Evolutionary conservation across 306 rosid species (phyloP).

Genomic region (Pachyrhizus erosus): DNA sequence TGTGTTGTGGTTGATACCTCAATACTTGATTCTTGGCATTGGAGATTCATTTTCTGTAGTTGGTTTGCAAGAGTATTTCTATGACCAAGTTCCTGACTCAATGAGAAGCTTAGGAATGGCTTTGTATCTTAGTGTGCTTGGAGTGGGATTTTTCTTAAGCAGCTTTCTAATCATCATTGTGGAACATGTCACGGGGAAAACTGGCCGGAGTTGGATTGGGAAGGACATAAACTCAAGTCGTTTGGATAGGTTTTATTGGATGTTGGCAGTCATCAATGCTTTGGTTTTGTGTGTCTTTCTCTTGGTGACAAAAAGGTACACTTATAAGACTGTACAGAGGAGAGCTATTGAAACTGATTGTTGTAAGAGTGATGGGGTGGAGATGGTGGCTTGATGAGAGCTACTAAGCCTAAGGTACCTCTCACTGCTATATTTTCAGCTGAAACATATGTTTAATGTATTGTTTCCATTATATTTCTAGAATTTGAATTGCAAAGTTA

Average conservation of each 20-base stretch:
- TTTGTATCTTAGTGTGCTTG: slow-evolving; percentile 59
- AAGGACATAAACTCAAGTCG: slow-evolving; percentile 54
- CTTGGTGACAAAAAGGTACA: slow-evolving; percentile 47
- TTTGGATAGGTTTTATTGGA: slow-evolving; percentile 58
- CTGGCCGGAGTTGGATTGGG: slow-evolving; percentile 54
- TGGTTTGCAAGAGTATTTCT: slow-evolving; percentile 62
- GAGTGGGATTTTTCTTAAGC: slow-evolving; percentile 54
- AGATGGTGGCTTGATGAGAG: slow-evolving; percentile 27
- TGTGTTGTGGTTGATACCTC: slow-evolving; percentile 59
- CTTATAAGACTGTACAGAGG: slow-evolving; percentile 49
- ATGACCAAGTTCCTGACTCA: slow-evolving; percentile 60
- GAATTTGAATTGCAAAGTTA: background rate
- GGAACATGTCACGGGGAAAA: slow-evolving; percentile 47
- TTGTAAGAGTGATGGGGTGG: slow-evolving; percentile 35
- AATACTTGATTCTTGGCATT: slow-evolving; percentile 46
- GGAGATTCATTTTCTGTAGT: slow-evolving; percentile 52
- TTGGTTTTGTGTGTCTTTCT: slow-evolving; percentile 45
- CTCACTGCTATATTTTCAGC: background rate
- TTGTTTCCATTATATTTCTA: background rate
- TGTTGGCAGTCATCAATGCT: slow-evolving; percentile 42
- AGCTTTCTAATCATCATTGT: slow-evolving; percentile 56
- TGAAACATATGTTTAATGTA: background rate
- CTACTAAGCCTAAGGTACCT: background rate
- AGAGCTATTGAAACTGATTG: slow-evolving; percentile 5
- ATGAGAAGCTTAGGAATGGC: slow-evolving; percentile 64